phyloP scores from a whole-genome alignment of 352 stramenopile genomes.

The Pythium brachiatum region DNA sequence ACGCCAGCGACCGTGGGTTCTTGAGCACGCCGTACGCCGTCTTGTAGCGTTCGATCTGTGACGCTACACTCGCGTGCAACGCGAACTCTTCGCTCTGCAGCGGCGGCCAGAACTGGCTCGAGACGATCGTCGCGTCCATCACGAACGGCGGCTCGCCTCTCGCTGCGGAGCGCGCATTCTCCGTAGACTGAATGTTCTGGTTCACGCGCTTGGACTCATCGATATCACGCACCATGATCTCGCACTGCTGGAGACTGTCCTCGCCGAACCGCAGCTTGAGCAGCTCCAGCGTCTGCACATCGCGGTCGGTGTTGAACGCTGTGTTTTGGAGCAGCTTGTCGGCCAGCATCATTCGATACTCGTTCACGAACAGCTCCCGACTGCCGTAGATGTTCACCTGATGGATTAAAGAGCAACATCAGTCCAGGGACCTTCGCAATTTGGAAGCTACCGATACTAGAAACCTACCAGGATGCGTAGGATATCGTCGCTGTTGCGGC shows the following conservation, averaged over 20 bases:
- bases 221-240: constrained; percentile 98
- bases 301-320: constrained; percentile 93
- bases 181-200: constrained; percentile 75
- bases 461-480: constrained; percentile 91
- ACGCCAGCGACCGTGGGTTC: constrained; percentile 92
- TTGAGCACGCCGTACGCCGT: constrained; percentile 92
- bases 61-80: constrained; percentile 82
- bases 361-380: constrained; percentile 98
- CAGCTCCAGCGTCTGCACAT: constrained; percentile 95
- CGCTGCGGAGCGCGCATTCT: constrained; percentile 12
- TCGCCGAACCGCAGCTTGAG: constrained; percentile 97
- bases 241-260: constrained; percentile 91
- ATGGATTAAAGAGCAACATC: not conserved
- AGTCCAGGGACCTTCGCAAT: not conserved
- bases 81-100: constrained; percentile 91
- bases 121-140: constrained; percentile 94
- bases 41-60: constrained; percentile 86
- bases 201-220: constrained; percentile 96
- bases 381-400: constrained; percentile 97
- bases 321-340: constrained; percentile 95
- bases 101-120: constrained; percentile 97
- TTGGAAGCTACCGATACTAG: not conserved
- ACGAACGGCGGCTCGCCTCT: not conserved
- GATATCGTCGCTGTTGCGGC: constrained; percentile 92
- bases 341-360: constrained; percentile 97